Percentiles rank a stretch among this genome's conserved stretches.
phyloP scores from a whole-genome alignment of 164 flowering plant genomes.

The Vitis vinifera region DNA sequence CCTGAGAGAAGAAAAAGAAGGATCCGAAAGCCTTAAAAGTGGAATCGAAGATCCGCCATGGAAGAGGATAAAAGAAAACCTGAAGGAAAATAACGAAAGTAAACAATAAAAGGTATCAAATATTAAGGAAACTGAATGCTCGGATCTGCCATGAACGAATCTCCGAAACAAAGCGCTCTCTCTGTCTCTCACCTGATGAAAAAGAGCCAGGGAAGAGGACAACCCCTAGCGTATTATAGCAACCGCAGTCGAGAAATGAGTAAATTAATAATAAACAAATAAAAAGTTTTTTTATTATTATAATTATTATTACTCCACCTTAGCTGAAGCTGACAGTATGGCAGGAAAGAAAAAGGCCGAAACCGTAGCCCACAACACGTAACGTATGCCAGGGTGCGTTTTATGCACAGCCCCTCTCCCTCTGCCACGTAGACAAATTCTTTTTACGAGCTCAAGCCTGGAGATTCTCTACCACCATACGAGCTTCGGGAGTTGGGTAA shows the following conservation, averaged over 20 bases:
- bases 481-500: too few species aligned
- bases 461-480: too few species aligned
- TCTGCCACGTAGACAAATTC: constrained; percentile 1
- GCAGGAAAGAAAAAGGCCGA: background rate
- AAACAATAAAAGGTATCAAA: background rate
- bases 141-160: background rate
- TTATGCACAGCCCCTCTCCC: background rate
- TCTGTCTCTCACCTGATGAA: background rate
- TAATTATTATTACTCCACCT: background rate
- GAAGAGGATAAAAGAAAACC: background rate
- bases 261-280: too few species aligned
- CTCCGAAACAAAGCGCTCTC: background rate
- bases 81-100: too few species aligned
- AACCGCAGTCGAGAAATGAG: background rate
- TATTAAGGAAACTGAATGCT: background rate
- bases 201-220: background rate
- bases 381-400: background rate
- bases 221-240: constrained; percentile 5
- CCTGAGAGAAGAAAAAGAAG: too few species aligned
- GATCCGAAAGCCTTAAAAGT: too few species aligned
- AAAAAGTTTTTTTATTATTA: background rate
- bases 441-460: background rate
- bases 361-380: background rate
- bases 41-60: background rate
- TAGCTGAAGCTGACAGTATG: constrained; percentile 2